These are phyloP conservation scores for Candida arabinofermentans DNA, from an alignment of 805 yeast species.

Conservation along the genomic window DNA sequence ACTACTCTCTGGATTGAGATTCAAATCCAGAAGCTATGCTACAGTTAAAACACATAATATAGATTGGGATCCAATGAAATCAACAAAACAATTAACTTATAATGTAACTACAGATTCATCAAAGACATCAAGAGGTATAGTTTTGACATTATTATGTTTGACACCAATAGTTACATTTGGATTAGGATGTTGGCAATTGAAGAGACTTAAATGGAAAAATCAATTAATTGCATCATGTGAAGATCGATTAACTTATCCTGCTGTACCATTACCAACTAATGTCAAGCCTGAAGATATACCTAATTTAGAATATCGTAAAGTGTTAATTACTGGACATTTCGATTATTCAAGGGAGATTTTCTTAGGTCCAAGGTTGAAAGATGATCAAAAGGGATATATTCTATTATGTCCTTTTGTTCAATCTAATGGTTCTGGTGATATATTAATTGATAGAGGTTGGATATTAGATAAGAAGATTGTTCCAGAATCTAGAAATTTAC, in stretches of 20 bases:
- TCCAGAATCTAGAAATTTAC: conserved; percentile 52
- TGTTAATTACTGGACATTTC: conserved; percentile 71
- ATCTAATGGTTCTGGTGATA: conserved; percentile 67
- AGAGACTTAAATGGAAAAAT: conserved; percentile 83
- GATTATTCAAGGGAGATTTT: conserved; percentile 84
- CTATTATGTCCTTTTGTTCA: conserved; percentile 81
- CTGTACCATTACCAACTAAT: conserved; percentile 67
- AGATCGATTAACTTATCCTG: conserved; percentile 68
- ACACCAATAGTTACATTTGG: conserved; percentile 88
- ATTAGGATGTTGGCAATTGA: conserved; percentile 91
- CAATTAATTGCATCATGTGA: conserved; percentile 79
- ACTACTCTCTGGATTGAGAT: too few relatives aligned
- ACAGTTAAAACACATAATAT: conserved; percentile 61
- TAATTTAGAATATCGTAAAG: conserved; percentile 79
- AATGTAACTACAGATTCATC: conserved; percentile 25
- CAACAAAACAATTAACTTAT: conserved; percentile 36
- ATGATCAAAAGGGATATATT: conserved; percentile 72
- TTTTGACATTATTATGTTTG: conserved; percentile 44
- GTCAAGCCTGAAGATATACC: conserved; percentile 60
- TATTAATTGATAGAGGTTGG: conserved; percentile 92
- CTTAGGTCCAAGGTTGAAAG: conserved; percentile 82
- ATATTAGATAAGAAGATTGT: conserved; percentile 62
- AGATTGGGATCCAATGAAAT: conserved; percentile 79
- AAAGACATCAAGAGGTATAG: conserved; percentile 23
- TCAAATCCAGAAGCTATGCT: conserved; percentile 28